phyloP scores from a whole-genome alignment of 2,329 filamentous ascomycete genomes.

The Parastagonospora nodorum region DNA sequence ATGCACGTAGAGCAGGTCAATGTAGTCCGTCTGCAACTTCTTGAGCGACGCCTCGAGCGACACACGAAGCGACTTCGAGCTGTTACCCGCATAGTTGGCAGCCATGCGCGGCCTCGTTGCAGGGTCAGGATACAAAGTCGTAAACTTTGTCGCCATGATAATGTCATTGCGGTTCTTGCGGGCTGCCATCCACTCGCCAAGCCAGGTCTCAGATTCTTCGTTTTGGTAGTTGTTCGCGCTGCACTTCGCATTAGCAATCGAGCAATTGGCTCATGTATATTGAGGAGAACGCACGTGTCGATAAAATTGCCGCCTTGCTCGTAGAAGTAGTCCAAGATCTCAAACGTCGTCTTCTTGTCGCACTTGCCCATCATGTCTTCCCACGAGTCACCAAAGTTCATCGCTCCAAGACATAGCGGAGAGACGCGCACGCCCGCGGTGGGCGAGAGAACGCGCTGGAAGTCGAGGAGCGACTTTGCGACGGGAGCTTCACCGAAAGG shows the following conservation, averaged over 20 bases:
- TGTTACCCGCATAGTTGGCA: conserved; percentile 52
- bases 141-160: conserved; percentile 62
- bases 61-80: conserved; percentile 44
- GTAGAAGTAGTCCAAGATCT: conserved; percentile 55
- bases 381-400: conserved; percentile 62
- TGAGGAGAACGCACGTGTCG: conserved; percentile 48
- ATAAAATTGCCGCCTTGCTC: conserved; percentile 58
- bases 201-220: conserved; percentile 54
- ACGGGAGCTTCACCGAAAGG: conserved; percentile 31
- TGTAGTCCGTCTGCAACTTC: conserved; percentile 50
- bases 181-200: conserved; percentile 58
- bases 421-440: conserved; percentile 58
- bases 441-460: conserved; percentile 58
- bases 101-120: conserved; percentile 29
- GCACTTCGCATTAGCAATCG: conserved; percentile 9
- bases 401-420: conserved; percentile 59
- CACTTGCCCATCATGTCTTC: conserved; percentile 48
- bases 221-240: conserved; percentile 55
- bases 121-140: conserved; percentile 36
- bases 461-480: conserved; percentile 52
- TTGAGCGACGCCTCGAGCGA: conserved; percentile 48
- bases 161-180: conserved; percentile 55
- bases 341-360: conserved; percentile 52
- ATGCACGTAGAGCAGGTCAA: conserved; percentile 49
- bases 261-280: not conserved